Percentiles rank a stretch among this genome's conserved stretches.
Conservation (phyloP, 768 basidiomycete species). For the Phallus indusiatus region DNA sequence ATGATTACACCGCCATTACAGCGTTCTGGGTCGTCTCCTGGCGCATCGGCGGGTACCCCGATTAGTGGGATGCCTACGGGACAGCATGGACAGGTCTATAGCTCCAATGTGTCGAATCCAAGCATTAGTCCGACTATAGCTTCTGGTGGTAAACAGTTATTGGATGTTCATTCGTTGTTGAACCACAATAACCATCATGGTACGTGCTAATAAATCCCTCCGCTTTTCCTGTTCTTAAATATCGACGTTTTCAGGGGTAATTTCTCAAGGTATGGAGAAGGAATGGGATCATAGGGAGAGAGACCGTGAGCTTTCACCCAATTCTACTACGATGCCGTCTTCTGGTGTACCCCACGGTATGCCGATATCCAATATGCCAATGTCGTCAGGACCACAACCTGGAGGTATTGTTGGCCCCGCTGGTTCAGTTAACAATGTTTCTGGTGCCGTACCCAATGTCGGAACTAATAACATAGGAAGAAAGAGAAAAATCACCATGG, state of each 20-base stretch:
- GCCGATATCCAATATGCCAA: not conserved
- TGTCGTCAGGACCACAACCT: not conserved
- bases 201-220: not conserved
- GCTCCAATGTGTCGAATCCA: not conserved
- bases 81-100: not conserved
- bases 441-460: not conserved
- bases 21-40: not conserved
- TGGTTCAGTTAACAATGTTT: not conserved
- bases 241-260: not conserved
- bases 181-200: not conserved
- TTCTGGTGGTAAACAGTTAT: not conserved
- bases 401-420: not conserved
- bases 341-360: not conserved
- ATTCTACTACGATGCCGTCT: not conserved
- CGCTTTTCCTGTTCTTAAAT: not conserved
- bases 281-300: not conserved
- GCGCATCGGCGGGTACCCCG: not conserved
- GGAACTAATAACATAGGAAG: constrained; percentile 38
- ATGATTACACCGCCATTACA: not conserved
- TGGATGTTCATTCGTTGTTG: constrained; percentile 1
- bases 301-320: not conserved
- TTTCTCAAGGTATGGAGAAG: not conserved
- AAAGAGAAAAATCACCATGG: constrained; percentile 80
- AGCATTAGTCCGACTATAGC: not conserved
- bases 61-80: not conserved